phyloP scores from a whole-genome alignment of 176 grass and related monocot species.

The Carex pumila region DNA sequence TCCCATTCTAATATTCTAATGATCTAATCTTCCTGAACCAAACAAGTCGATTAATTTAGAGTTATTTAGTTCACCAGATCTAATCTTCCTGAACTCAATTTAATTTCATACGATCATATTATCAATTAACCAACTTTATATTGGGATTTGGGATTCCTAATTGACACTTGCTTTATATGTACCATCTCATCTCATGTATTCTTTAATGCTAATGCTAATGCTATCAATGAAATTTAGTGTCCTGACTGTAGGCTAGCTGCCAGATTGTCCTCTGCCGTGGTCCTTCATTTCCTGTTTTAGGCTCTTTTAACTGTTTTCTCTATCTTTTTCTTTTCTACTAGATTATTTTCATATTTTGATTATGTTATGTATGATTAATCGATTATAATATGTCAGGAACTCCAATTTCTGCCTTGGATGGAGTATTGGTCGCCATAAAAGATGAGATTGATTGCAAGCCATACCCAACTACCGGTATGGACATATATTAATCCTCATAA shows the following conservation, averaged over 20 bases:
- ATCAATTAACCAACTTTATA: neutral
- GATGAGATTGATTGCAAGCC: slow-evolving; percentile 91
- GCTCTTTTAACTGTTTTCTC: neutral
- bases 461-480: slow-evolving; percentile 68
- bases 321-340: neutral
- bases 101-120: neutral
- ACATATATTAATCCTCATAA: neutral
- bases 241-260: neutral
- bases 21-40: neutral
- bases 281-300: slow-evolving; percentile 3
- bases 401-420: slow-evolving; percentile 67
- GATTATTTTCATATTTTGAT: neutral
- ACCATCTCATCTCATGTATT: neutral
- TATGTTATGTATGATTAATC: neutral
- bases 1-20: neutral
- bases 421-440: slow-evolving; percentile 70
- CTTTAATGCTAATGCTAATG: neutral
- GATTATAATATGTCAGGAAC: slow-evolving; percentile 28
- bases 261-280: neutral
- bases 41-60: neutral
- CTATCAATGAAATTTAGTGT: neutral
- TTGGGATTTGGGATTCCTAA: neutral
- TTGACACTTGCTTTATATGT: neutral
- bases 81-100: neutral
- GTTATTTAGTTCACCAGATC: neutral